Evolutionary conservation across 495 filamentous ascomycete genomes (phyloP), one percentile per base, ranked within the genome.

Genomic region (Penicillium desertorum): DNA sequence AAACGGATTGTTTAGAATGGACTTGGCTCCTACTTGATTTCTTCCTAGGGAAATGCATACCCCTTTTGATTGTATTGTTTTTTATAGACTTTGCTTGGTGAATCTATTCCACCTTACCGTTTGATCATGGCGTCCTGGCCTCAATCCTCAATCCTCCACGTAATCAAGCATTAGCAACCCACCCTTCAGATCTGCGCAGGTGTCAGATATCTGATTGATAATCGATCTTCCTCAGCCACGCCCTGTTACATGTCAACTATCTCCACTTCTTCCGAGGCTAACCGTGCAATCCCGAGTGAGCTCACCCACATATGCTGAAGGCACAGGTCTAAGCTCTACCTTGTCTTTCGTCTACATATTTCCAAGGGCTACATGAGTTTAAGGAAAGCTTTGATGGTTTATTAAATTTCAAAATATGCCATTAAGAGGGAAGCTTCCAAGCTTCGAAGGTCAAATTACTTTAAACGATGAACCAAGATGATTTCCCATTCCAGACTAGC

Each of bases 41-140:
- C 25, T 43, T 43, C 42, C n/a, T 57, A 44, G 10, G 51, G 39
- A 42, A n/a, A 53, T 53, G 43, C 39, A 53, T 53, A 53, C 50
- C 37, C 27, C 9, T 22, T 27, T 43, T 42, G 48, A 51, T 51
- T 51, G 37, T 10, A 25, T 5, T 14, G 32, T 32, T 9, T 37
- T 20, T 42, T 25, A 44, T 53, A 53, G 51, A 53, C 25, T 10
- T 34, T 19, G 34, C 34, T 44, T 10, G 50, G 25, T 42, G 25
- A 53, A 44, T 53, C 0, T 5, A 53, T 52, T 43, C 22, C 36
- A 25, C 30, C n/a, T 32, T 5, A 52, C 17, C 4, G 27, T 22
- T 53, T 44, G 23, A 44, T 42, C 45, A n/a, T 46, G 14, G 43
- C 43, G 5, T 45, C 1, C 11, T 20, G 12, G 4, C 17, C 30